These are phyloP conservation scores for Hanseniaspora lindneri DNA, from an alignment of 805 yeast species.

Conservation along the genomic window DNA sequence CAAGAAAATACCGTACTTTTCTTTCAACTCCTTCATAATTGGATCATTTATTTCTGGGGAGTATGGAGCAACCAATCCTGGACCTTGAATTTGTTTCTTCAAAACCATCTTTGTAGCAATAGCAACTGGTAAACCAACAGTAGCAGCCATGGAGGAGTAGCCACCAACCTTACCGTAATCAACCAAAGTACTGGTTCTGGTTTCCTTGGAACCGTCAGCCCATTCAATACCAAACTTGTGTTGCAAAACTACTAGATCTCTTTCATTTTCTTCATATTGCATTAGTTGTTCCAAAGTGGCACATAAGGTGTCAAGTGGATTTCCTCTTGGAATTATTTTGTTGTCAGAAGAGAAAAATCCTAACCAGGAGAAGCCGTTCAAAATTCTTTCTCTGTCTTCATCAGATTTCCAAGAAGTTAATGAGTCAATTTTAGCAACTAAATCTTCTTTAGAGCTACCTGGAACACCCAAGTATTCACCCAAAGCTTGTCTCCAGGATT, in stretches of 20 bases:
- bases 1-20: slow-evolving; percentile 74
- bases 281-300: slow-evolving; percentile 89
- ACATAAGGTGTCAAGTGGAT: slow-evolving; percentile 91
- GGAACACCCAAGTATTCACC: slow-evolving; percentile 62
- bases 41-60: slow-evolving; percentile 82
- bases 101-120: slow-evolving; percentile 82
- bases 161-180: slow-evolving; percentile 83
- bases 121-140: slow-evolving; percentile 97
- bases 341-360: slow-evolving; percentile 68
- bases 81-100: slow-evolving; percentile 61
- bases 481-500: slow-evolving; percentile 83
- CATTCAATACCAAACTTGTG: slow-evolving; percentile 96
- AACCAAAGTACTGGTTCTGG: slow-evolving; percentile 88
- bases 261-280: slow-evolving; percentile 93
- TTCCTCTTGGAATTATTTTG: slow-evolving; percentile 74
- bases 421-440: slow-evolving; percentile 60
- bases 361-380: slow-evolving; percentile 85
- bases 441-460: slow-evolving; percentile 58
- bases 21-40: slow-evolving; percentile 81
- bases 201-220: slow-evolving; percentile 83
- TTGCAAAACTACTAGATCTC: slow-evolving; percentile 89
- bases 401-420: slow-evolving; percentile 71
- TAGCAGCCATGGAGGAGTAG: slow-evolving; percentile 96
- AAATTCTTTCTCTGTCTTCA: slow-evolving; percentile 74
- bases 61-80: slow-evolving; percentile 90